phyloP scores from a whole-genome alignment of 176 grass and related monocot species.

The Lolium multiflorum region DNA sequence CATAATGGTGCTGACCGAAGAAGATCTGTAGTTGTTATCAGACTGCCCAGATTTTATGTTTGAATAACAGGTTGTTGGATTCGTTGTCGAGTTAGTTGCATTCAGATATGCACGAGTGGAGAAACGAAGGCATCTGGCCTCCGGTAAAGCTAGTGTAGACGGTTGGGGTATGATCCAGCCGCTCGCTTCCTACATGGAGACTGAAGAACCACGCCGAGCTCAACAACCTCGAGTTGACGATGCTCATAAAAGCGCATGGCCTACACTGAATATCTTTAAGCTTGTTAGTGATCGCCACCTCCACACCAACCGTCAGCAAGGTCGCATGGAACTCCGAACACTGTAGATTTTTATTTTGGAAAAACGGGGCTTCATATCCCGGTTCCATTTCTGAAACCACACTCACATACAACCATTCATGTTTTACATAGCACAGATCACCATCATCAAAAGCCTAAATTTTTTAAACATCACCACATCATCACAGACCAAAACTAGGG shows the following conservation, averaged over 20 bases:
- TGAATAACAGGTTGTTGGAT: constrained; percentile 5
- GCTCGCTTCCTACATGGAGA: not conserved
- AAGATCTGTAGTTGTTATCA: not conserved
- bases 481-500: too few species aligned
- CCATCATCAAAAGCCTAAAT: too few species aligned
- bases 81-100: not conserved
- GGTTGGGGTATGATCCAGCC: not conserved
- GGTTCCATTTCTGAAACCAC: too few species aligned
- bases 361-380: too few species aligned
- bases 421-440: too few species aligned
- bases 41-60: not conserved
- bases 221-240: not conserved
- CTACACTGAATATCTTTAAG: not conserved
- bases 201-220: not conserved
- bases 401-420: too few species aligned
- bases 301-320: too few species aligned
- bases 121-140: not conserved
- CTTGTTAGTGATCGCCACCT: not conserved
- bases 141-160: not conserved
- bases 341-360: too few species aligned
- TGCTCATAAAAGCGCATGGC: not conserved
- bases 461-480: too few species aligned
- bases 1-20: not conserved
- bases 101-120: not conserved
- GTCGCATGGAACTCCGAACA: too few species aligned